Evolutionary conservation across 2,329 filamentous ascomycete species (phyloP), one percentile per base, ranked within the genome.

Genomic region (Sporothrix mexicana): DNA sequence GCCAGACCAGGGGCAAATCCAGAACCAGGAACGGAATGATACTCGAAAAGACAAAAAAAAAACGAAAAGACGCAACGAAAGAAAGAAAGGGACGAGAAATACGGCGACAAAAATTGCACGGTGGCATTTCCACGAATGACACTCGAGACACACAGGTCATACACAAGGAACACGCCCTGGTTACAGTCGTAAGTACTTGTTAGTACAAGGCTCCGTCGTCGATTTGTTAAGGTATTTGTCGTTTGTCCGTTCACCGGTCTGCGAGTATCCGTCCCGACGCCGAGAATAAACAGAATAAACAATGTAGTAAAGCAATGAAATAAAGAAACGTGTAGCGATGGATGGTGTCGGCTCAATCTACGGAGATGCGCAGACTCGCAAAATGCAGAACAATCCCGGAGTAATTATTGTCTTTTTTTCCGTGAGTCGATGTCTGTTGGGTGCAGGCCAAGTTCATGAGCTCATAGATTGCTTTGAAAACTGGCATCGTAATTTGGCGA

Each of bases 21-120:
- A 66, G 61, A 41, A 41, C 41, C 61, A 23, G 45, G 41, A 45
- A 41, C 51, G n/a, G n/a, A 9, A 55, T 23, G 51, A 23, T 5
- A 53, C n/a, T 17, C 2, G 15, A 7, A 53, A 20, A 5, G 3
- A n/a, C 49, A n/a, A n/a, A n/a, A n/a, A 6, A 7, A 53, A 36
- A 7, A 36, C 30, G 30, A 36, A 57, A 23, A 25, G 53, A 23
- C 53, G n/a, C n/a, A n/a, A n/a, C n/a, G n/a, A n/a, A 25, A 57
- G 20, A 66, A 43, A 20, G 36, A 64, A 45, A 66, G 61, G 20
- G 61, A 66, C 61, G n/a, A 66, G 61, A 66, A 47, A 66, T 64
- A 64, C 59, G n/a, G 59, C 59, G 59, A 64, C 36, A 12, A 43
- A 43, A 62, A 36, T 17, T 23, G 15, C 59, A 23, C 36, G n/a